These are phyloP conservation scores for Harringtonia lauricola DNA, from an alignment of 2,329 filamentous ascomycete genomes.

Conservation along the genomic window DNA sequence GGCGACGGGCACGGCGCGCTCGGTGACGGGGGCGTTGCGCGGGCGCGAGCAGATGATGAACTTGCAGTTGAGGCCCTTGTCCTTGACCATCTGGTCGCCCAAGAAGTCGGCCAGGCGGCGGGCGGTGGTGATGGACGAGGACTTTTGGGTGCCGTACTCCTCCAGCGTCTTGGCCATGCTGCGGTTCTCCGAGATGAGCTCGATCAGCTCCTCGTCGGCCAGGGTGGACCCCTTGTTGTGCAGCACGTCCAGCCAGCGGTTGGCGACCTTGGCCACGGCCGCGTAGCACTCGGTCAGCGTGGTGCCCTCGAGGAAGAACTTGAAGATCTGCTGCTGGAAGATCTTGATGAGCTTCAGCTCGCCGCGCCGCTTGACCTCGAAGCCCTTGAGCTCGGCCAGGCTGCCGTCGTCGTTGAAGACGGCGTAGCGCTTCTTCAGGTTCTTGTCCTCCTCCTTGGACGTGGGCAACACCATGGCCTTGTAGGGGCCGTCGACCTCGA, in stretches of 20 bases:
- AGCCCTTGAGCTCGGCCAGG: slow-evolving; percentile 90
- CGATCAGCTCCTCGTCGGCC: slow-evolving; percentile 93
- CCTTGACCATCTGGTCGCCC: slow-evolving; percentile 97
- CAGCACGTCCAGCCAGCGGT: slow-evolving; percentile 92
- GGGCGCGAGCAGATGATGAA: slow-evolving; percentile 93
- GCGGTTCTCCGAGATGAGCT: slow-evolving; percentile 99
- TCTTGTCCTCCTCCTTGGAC: slow-evolving; percentile 98
- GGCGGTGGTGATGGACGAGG: slow-evolving; percentile 97
- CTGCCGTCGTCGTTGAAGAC: slow-evolving; percentile 98
- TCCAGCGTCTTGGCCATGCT: slow-evolving; percentile 96
- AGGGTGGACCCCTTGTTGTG: slow-evolving; percentile 80
- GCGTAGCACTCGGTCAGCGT: slow-evolving; percentile 82
- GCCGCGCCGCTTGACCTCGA: slow-evolving; percentile 93
- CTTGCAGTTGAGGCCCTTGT: slow-evolving; percentile 98
- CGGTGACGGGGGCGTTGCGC: slow-evolving; percentile 82
- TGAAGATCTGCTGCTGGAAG: slow-evolving; percentile 98
- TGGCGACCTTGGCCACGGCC: slow-evolving; percentile 87
- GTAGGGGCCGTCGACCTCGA: slow-evolving; percentile 97
- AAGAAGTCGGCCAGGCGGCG: slow-evolving; percentile 91
- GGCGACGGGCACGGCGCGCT: slow-evolving; percentile 85
- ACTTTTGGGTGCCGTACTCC: slow-evolving; percentile 92
- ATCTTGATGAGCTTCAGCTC: slow-evolving; percentile 99
- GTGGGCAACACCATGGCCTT: slow-evolving; percentile 95
- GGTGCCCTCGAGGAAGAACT: slow-evolving; percentile 89
- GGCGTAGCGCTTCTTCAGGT: slow-evolving; percentile 97